phyloP scores from a whole-genome alignment of 1,139 yeast species.

The Geotrichum fermentans region DNA sequence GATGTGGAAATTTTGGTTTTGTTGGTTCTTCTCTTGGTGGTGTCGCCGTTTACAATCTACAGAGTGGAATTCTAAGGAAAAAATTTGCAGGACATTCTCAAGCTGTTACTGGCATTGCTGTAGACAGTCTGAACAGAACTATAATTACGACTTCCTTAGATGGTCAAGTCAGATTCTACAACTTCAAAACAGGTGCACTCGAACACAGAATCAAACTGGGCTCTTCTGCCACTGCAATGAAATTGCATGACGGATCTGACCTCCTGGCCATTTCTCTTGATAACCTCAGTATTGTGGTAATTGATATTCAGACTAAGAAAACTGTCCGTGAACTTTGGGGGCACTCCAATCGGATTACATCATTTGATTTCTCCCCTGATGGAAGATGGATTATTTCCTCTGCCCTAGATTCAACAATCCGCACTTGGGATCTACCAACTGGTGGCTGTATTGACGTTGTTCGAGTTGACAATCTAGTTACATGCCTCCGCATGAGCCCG shows the following conservation, averaged over 20 bases:
- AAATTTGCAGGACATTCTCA: conserved; percentile 59
- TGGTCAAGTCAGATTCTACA: conserved; percentile 83
- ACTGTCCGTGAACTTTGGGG: conserved; percentile 87
- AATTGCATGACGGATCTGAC: conserved; percentile 77
- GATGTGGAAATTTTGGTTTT: conserved; percentile 91
- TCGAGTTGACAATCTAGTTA: conserved; percentile 68
- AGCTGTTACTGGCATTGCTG: conserved; percentile 81
- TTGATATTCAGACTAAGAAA: conserved; percentile 76
- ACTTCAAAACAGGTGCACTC: conserved; percentile 62
- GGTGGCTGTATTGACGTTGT: conserved; percentile 97
- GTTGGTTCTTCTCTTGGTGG: conserved; percentile 90
- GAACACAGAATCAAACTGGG: conserved; percentile 65
- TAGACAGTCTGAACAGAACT: conserved; percentile 84
- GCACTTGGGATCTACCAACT: conserved; percentile 97
- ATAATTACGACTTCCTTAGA: conserved; percentile 88
- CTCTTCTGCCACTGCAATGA: conserved; percentile 73
- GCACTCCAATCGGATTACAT: conserved; percentile 82
- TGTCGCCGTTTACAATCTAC: conserved; percentile 84
- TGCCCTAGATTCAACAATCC: conserved; percentile 76
- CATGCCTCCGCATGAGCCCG: conserved; percentile 76
- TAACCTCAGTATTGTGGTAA: conserved; percentile 74
- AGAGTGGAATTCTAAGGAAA: conserved; percentile 77
- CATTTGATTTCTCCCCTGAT: conserved; percentile 87
- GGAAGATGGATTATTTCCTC: conserved; percentile 93
- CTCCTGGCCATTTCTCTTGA: conserved; percentile 82